These are phyloP conservation scores for Cryptococcus jaspeensis DNA, from an alignment of 1,284 basidiomycete species.

Conservation along the genomic window DNA sequence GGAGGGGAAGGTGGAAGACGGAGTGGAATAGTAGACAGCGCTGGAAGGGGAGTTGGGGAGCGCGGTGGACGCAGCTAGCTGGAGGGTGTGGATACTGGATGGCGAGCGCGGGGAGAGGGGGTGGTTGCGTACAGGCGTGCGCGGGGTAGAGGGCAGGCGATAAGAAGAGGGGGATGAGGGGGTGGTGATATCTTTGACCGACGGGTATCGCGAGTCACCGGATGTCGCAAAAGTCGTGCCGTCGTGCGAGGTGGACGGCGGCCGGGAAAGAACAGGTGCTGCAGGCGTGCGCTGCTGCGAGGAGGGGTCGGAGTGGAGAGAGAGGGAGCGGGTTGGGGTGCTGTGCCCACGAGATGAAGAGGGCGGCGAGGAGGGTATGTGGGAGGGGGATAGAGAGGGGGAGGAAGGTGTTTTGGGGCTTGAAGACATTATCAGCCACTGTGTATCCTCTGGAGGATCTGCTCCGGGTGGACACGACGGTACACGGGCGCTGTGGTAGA, in stretches of 20 bases:
- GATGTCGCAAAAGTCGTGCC: background rate
- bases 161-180: conserved; percentile 4
- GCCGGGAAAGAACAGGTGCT: conserved; percentile 7
- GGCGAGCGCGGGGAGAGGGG: conserved; percentile 4
- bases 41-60: conserved; percentile 24
- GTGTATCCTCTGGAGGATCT: background rate
- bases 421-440: too few relatives aligned
- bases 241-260: background rate
- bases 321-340: background rate
- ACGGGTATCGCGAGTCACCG: conserved; percentile 5
- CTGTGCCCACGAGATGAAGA: background rate
- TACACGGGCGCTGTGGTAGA: background rate
- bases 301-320: background rate
- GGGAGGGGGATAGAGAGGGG: background rate
- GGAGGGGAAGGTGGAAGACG: conserved; percentile 17
- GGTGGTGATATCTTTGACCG: conserved; percentile 5
- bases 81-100: conserved; percentile 10
- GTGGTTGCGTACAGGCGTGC: background rate
- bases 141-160: conserved; percentile 6
- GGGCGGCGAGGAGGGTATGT: background rate
- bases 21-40: conserved; percentile 16
- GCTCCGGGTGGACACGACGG: background rate
- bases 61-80: conserved; percentile 26
- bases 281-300: background rate
- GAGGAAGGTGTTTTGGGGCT: background rate